Base-by-base conservation (phyloP, 352 stramenopile species). In the Pythium volutum region DNA sequence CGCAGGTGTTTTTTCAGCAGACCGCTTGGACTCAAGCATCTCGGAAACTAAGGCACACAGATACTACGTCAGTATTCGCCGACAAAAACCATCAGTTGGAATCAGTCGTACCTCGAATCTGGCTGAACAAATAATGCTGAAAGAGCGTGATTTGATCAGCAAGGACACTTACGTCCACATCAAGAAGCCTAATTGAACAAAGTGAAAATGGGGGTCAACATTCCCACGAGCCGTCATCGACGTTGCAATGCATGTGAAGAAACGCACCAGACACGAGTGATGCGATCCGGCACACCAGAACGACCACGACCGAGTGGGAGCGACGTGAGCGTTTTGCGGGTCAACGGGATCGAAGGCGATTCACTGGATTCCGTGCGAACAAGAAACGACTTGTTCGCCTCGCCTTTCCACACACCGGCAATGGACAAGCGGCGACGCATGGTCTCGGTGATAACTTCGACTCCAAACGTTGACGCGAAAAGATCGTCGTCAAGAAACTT, bases 111-210 rank as follows among this genome's bases (percentile, higher is more conserved):
- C 83, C 80, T 84, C 88, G 88, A 50, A 95, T 92, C 36, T 91
- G 88, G 65, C 86, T 93, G 66, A 94, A 92, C 22, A 95, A 70
- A 57, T 90, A 95, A 60, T 95, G 87, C 55, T 95, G 82, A 57
- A 95, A 82, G 49, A 92, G 45, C 2, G 87, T 94, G 58, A 95
- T 89, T 64, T 95, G 87, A 31, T 93, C 81, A 2, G 87, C 84
- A 36, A 95, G 80, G 1, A 89, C 75, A 51, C 79, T 88, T 15
- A 81, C 76, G 46, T 95, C 79, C 42, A 95, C 61, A 59, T 92
- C 81, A 60, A 93, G 67, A 11, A 93, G 74, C 79, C 76, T 91
- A 60, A 54, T 10, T 15, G 20, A 11, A 43, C 36, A 43, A 43
- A 43, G 9, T 43, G 36, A 2, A 22, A 10, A 43, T 0, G 14